phyloP scores from a whole-genome alignment of 768 basidiomycete species.

The Xerocomellus amylosporus region DNA sequence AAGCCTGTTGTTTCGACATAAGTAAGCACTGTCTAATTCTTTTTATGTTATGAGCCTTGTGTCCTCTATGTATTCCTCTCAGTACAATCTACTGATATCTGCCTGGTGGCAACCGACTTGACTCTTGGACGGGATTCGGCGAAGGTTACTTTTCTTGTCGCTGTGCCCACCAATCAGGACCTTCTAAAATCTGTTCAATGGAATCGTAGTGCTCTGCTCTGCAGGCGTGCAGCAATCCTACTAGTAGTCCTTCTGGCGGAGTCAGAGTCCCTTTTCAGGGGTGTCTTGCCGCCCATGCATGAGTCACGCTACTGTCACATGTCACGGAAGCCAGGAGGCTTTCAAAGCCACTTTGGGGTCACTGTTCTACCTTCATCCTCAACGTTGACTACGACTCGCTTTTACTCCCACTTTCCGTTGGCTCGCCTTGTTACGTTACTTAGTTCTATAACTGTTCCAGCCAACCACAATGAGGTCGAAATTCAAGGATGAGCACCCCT shows the following conservation, averaged over 20 bases:
- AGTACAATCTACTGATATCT: no score
- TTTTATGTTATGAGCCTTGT: background rate
- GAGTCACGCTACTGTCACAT: slow-evolving; percentile 32
- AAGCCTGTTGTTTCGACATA: background rate
- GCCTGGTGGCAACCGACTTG: no score
- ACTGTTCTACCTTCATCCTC: slow-evolving; percentile 19
- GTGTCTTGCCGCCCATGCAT: slow-evolving; percentile 13
- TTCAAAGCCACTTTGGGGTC: slow-evolving; percentile 27
- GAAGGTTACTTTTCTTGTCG: background rate
- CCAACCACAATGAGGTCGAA: slow-evolving; percentile 74
- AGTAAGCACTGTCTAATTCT: background rate
- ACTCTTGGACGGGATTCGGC: background rate
- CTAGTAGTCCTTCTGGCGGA: background rate
- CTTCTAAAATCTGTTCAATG: background rate
- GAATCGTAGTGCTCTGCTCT: slow-evolving; percentile 3
- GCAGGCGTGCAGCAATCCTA: background rate
- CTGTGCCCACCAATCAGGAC: background rate
- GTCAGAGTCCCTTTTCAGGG: slow-evolving; percentile 10
- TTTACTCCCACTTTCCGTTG: slow-evolving; percentile 8
- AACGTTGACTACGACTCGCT: slow-evolving; percentile 27
- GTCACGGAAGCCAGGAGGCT: slow-evolving; percentile 35
- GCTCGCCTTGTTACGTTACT: slow-evolving; percentile 2
- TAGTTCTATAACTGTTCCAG: slow-evolving; percentile 1
- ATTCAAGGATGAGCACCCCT: slow-evolving; percentile 99
- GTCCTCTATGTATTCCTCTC: background rate